Base-by-base conservation (phyloP, 495 filamentous ascomycete species). In the Tuber microsphaerosporum region DNA sequence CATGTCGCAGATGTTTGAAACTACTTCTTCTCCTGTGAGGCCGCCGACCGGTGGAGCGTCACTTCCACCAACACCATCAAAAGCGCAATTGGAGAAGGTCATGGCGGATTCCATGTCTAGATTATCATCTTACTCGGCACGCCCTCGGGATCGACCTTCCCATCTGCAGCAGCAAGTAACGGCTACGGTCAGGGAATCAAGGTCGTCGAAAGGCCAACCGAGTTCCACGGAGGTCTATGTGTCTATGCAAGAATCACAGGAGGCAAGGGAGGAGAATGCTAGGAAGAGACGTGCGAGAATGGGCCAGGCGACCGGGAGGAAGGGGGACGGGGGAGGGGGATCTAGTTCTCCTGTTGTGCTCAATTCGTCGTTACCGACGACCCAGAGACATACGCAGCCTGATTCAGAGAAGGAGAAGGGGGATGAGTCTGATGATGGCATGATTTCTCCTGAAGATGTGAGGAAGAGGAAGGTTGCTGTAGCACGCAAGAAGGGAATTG, bases 171-270 rank as follows among this genome's bases (percentile, higher is more conserved):
- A 65, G 56, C 56, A 26, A 34, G 16, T 17, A 34, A 65, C 31
- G 34, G 34, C 56, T 34, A 19, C 56, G 14, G 56, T 34, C 14
- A 17, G 56, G 26, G 45, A 20, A 19, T 39, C 19, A 31, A 61
- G 41, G 34, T 51, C 34, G 12, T 69, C 73, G 16, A 74, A 75
- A 6, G 73, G 73, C 17, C 77, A 79, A 44, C 26, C 44, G 22
- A 71, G 74, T 14, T 26, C 26, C 22, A 20, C 44, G 9, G 37
- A 43, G 16, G 69, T 39, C 2, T 79, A 79, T 37, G 70, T 79
- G 1, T 42, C 76, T 1, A 79, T 79, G 72, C 76, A 79, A 20
- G 71, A 79, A 73, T 79, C 77, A 19, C 77, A 79, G 42, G 76
- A 79, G 56, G 77, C 76, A 5, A 72, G 72, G 19, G 75, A 78